Evolutionary conservation across 805 yeast genomes (phyloP).

Genomic region (Spathaspora boniae): DNA sequence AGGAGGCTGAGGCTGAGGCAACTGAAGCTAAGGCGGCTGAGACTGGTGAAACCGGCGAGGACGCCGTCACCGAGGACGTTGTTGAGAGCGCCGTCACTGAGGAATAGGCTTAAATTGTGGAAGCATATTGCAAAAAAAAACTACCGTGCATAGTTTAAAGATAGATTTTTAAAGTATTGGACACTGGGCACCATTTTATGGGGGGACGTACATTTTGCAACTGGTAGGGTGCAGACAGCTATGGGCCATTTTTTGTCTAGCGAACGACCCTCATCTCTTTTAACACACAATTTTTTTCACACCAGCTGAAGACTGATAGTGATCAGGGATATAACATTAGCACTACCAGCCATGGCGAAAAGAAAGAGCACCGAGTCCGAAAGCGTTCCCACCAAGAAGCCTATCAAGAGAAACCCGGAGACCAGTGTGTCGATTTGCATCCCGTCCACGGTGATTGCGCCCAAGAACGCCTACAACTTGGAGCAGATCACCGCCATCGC

Average conservation of each 20-base stretch:
- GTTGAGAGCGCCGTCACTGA: no score
- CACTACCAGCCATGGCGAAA: constrained; percentile 26
- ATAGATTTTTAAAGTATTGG: no score
- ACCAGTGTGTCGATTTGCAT: constrained; percentile 59
- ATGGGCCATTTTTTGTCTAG: no score
- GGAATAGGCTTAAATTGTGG: constrained; percentile 1
- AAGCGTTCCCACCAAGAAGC: constrained; percentile 22
- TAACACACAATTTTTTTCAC: neutral
- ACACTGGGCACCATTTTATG: no score
- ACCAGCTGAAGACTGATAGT: neutral
- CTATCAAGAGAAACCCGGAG: constrained; percentile 21
- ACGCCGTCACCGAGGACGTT: no score
- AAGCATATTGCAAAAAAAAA: no score
- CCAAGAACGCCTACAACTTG: constrained; percentile 55
- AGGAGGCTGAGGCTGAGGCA: constrained; percentile 3
- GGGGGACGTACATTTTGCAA: no score
- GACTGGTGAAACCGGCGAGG: no score
- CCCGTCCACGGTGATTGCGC: constrained; percentile 62
- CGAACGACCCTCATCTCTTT: no score
- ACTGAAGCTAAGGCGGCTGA: constrained; percentile 4
- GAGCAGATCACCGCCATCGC: constrained; percentile 72
- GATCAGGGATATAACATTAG: no score
- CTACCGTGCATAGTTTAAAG: no score
- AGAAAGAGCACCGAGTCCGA: constrained; percentile 21
- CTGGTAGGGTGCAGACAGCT: no score